phyloP scores from a whole-genome alignment of 805 yeast species.

The Kuraishia piskuri region DNA sequence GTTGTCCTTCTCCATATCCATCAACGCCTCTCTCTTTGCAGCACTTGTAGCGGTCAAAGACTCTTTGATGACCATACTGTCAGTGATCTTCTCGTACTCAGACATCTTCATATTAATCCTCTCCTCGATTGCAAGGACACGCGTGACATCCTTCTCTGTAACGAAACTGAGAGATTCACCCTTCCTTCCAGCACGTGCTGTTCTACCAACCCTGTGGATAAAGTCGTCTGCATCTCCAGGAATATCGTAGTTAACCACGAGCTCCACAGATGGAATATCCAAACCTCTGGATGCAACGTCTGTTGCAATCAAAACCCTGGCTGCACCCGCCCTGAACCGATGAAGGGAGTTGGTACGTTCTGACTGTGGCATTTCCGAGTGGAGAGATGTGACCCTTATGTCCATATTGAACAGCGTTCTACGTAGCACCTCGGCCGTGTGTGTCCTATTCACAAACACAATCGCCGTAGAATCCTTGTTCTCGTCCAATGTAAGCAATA shows the following conservation, averaged over 20 bases:
- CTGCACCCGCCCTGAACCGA: constrained; percentile 90
- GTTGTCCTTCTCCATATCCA: constrained; percentile 89
- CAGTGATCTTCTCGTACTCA: constrained; percentile 62
- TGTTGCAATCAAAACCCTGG: constrained; percentile 86
- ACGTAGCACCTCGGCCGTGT: constrained; percentile 80
- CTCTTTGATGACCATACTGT: constrained; percentile 66
- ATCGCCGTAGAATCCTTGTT: constrained; percentile 65
- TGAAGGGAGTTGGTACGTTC: constrained; percentile 90
- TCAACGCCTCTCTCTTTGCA: constrained; percentile 83
- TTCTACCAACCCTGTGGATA: constrained; percentile 88
- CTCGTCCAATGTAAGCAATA: constrained; percentile 52
- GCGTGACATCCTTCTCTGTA: constrained; percentile 74
- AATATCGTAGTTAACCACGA: constrained; percentile 70
- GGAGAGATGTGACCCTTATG: constrained; percentile 79
- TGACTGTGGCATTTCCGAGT: constrained; percentile 88
- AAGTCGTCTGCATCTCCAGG: constrained; percentile 82
- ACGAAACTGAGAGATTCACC: constrained; percentile 82
- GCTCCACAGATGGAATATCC: constrained; percentile 74
- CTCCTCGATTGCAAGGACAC: constrained; percentile 81
- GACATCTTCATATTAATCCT: constrained; percentile 75
- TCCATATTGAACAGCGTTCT: constrained; percentile 68
- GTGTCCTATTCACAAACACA: constrained; percentile 85
- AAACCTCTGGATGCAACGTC: constrained; percentile 91
- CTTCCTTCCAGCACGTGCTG: constrained; percentile 92
- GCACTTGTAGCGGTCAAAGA: constrained; percentile 62